phyloP scores from a whole-genome alignment of 139 green algal genomes.

The Chlamydomonas schloesseri region DNA sequence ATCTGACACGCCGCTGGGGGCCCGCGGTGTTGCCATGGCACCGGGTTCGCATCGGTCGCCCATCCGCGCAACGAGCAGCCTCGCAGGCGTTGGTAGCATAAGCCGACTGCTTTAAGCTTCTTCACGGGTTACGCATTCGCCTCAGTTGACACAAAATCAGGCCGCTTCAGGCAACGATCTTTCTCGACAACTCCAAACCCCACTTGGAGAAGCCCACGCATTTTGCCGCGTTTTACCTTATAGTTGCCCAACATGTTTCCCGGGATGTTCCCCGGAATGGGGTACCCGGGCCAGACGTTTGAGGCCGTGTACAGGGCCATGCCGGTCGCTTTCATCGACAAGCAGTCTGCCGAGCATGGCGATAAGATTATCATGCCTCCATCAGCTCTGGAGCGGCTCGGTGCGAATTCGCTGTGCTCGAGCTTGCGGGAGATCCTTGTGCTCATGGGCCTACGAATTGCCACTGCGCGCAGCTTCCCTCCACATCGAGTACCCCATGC shows the following conservation, averaged over 20 bases:
- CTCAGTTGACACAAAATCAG: no score
- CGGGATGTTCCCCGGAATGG: not conserved
- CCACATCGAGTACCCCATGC: conserved; percentile 99
- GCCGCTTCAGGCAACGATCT: no score
- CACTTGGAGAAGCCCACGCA: no score
- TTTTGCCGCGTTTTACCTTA: no score
- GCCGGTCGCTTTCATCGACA: conserved; percentile 96
- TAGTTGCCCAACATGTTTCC: not conserved
- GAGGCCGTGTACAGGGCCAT: conserved; percentile 90
- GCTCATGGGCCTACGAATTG: not conserved
- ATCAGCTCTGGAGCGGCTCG: conserved; percentile 93
- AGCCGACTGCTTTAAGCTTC: no score
- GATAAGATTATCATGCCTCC: conserved; percentile 98
- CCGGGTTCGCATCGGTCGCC: no score
- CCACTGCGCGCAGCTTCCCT: conserved; percentile 82
- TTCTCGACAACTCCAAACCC: no score
- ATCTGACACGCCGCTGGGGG: no score
- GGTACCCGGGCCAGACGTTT: conserved; percentile 63
- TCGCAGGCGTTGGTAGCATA: no score
- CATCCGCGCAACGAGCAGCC: no score
- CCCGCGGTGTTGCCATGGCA: no score
- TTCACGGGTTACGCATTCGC: no score
- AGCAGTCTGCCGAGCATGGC: conserved; percentile 85
- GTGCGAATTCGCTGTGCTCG: conserved; percentile 51
- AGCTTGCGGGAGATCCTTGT: not conserved